Base-by-base conservation (phyloP, 768 basidiomycete species). In the Pseudohyphozyma bogoriensis region DNA sequence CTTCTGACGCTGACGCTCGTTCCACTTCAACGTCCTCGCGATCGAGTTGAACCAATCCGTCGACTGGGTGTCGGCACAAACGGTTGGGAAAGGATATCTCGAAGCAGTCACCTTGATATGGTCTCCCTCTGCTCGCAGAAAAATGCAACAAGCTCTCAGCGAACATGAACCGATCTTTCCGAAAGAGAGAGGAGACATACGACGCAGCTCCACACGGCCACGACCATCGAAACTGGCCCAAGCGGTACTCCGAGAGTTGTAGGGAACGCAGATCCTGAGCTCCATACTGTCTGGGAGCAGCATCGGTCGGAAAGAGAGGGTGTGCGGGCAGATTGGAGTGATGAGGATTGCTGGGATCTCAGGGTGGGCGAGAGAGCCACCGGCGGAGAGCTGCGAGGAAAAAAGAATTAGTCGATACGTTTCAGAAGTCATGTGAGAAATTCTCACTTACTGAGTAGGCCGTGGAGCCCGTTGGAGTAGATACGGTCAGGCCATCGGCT, bases 151-250 rank as follows among this genome's bases (percentile, higher is more conserved):
- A 33, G 24, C 51, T n/a, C 26, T n/a, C 32, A 12, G 40, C 13
- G 20, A 29, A 11, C 20, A 4, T 18, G 31, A 55, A 32, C n/a
- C 6, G n/a, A n/a, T n/a, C n/a, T n/a, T n/a, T 2, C 16, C 29
- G 22, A 52, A 33, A 55, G 39, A 50, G 40, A n/a, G 36, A 31
- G 18, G 54, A 59, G 8, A 79, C 89, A 71, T 70, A 93, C 93
- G 95, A 75, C 87, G 87, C 28, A 97, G 78, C 75, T 99, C 95
- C 16, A 99, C 87, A 36, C 95, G 82, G 1, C 95, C 95, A 47
- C 95, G 83, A 26, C 95, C 95, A 71, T 99, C 95, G 72, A 99
- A 99, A 26, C 89, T 92, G 12, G 88, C 95, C 95, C 95, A 99
- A 11, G 95, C 95, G 0, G 93, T 99, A 70, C 90, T 93, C 47